Evolutionary conservation across 192 early-diverging fungal genomes (phyloP).

Genomic region (Podila clonocystis): DNA sequence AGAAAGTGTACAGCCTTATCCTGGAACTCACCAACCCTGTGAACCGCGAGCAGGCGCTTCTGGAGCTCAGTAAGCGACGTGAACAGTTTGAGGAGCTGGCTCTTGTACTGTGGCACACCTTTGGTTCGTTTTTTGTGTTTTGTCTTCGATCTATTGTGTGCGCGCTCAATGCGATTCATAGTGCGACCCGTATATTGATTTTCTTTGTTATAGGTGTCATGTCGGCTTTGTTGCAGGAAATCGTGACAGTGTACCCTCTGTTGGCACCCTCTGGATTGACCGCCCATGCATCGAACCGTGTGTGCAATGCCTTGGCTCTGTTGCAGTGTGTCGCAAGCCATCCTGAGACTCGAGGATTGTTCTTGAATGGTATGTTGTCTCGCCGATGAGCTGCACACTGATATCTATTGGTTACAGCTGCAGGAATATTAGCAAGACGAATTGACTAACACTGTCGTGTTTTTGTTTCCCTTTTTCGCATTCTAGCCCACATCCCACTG

Average conservation of each 20-base stretch:
- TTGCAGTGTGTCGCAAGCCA: slow-evolving; percentile 97
- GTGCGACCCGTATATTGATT: neutral
- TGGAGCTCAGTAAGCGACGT: slow-evolving; percentile 93
- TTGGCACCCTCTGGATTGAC: slow-evolving; percentile 89
- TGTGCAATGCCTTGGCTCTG: slow-evolving; percentile 95
- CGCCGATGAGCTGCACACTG: too few relatives aligned
- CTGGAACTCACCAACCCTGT: slow-evolving; percentile 81
- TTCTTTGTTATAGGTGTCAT: slow-evolving; percentile 75
- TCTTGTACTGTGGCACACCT: slow-evolving; percentile 96
- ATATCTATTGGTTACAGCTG: too few relatives aligned
- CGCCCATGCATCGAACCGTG: slow-evolving; percentile 91
- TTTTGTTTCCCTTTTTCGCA: too few relatives aligned
- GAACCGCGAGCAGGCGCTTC: slow-evolving; percentile 88
- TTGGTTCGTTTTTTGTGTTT: slow-evolving; percentile 51
- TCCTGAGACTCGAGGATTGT: slow-evolving; percentile 86
- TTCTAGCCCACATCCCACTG: slow-evolving; percentile 90
- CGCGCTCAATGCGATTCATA: too few relatives aligned
- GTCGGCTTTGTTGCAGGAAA: slow-evolving; percentile 96
- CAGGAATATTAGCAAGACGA: too few relatives aligned
- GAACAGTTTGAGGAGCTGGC: slow-evolving; percentile 97
- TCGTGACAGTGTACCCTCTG: slow-evolving; percentile 93
- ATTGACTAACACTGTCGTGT: too few relatives aligned
- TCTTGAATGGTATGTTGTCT: slow-evolving; percentile 74
- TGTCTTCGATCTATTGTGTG: neutral
- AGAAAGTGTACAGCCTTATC: slow-evolving; percentile 90